phyloP scores from a whole-genome alignment of 257 asterid species.

The Solanum ossicruentum region DNA sequence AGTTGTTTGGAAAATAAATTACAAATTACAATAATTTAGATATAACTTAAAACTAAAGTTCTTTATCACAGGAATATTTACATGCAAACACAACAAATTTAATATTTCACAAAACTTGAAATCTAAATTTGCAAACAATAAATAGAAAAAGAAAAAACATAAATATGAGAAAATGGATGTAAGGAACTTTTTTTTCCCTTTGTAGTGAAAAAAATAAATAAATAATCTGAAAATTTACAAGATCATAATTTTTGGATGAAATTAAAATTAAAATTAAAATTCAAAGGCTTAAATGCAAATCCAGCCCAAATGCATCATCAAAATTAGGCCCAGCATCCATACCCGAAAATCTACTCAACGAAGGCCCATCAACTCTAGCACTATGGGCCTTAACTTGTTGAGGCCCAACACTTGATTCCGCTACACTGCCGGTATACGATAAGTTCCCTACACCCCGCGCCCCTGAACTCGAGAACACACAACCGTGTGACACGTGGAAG shows the following conservation, averaged over 20 bases:
- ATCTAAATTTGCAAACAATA: background rate
- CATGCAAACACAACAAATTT: slow-evolving; percentile 6
- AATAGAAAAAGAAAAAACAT: background rate
- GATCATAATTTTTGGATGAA: background rate
- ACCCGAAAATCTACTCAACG: slow-evolving; percentile 57
- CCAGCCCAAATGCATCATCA: slow-evolving; percentile 75
- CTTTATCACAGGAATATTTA: slow-evolving; percentile 4
- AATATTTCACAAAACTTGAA: slow-evolving; percentile 8
- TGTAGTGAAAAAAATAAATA: slow-evolving; percentile 9
- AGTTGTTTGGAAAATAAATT: background rate
- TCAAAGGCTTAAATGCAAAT: slow-evolving; percentile 73
- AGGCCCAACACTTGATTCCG: slow-evolving; percentile 55
- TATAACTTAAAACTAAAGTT: background rate
- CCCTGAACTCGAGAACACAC: slow-evolving; percentile 38
- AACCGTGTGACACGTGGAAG: slow-evolving; percentile 62
- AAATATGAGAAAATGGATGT: background rate
- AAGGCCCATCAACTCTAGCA: slow-evolving; percentile 57
- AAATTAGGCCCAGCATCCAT: slow-evolving; percentile 42
- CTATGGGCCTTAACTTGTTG: slow-evolving; percentile 41
- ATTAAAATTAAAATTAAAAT: slow-evolving; percentile 30
- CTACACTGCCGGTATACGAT: slow-evolving; percentile 34
- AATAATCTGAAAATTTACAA: slow-evolving; percentile 3
- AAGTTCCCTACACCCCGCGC: slow-evolving; percentile 38
- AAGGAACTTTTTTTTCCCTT: background rate
- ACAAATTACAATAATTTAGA: background rate